Conservation (phyloP, 257 asterid genomes). For the Penstemon barbatus region DNA sequence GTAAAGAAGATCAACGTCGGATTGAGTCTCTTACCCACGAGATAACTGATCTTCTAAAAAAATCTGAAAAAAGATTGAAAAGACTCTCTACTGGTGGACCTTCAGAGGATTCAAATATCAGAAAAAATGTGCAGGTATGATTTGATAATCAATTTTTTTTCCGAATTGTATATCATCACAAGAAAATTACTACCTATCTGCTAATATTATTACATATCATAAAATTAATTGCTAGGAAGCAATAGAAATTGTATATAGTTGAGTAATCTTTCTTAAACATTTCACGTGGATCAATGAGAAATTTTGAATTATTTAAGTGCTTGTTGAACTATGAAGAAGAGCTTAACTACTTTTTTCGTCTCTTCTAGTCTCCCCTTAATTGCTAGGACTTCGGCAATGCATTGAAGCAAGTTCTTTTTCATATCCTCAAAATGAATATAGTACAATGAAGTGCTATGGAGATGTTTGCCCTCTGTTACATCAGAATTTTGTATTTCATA, state of each 20-base stretch:
- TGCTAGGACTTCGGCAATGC: background rate
- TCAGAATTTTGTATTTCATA: conserved; percentile 17
- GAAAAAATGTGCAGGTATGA: conserved; percentile 97
- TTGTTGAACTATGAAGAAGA: conserved; percentile 13
- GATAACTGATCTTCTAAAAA: conserved; percentile 78
- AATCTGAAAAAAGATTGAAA: conserved; percentile 75
- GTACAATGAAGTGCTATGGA: conserved; percentile 7
- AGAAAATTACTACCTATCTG: background rate
- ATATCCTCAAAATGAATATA: conserved; percentile 1
- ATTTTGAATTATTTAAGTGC: conserved; percentile 8
- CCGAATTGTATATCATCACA: conserved; percentile 12
- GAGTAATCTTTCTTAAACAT: conserved; percentile 2
- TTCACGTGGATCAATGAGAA: background rate
- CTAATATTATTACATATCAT: background rate
- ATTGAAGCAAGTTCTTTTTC: conserved; percentile 11
- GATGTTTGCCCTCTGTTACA: conserved; percentile 7
- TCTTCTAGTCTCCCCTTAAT: background rate
- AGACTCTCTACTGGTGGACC: conserved; percentile 86
- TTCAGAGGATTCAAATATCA: conserved; percentile 87
- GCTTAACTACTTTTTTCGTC: conserved; percentile 1
- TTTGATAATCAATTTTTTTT: conserved; percentile 22
- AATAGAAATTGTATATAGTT: background rate
- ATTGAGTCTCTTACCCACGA: conserved; percentile 92
- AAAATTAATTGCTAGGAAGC: conserved; percentile 10
- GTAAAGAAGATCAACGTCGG: conserved; percentile 89